Conservation (phyloP, 164 flowering plant species). For the Vitis vinifera region ASM3070453v1 NC_081814.1:4676001-4676500, state of each 20-base stretch:
- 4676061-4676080: conserved; percentile 48
- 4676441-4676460: conserved; percentile 16
- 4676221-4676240: conserved; percentile 27
- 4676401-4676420: too few relatives aligned
- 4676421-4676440: background rate
- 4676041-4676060: conserved; percentile 48
- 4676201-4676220: conserved; percentile 24
- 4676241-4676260: conserved; percentile 43
- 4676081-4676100: conserved; percentile 57
- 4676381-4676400: too few relatives aligned
- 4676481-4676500: too few relatives aligned
- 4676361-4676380: conserved; percentile 25
- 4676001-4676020: conserved; percentile 29
- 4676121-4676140: conserved; percentile 12
- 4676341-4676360: conserved; percentile 32
- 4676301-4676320: too few relatives aligned
- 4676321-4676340: conserved; percentile 12
- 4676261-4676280: conserved; percentile 33
- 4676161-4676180: conserved; percentile 31
- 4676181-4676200: conserved; percentile 16
- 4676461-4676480: background rate
- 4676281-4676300: conserved; percentile 35
- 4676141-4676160: conserved; percentile 46
- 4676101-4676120: conserved; percentile 25
- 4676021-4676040: conserved; percentile 34